Evolutionary conservation across 2,329 filamentous ascomycete genomes (phyloP), one percentile per base, ranked within the genome.

Genomic region (Thermothelomyces thermophilus): DNA sequence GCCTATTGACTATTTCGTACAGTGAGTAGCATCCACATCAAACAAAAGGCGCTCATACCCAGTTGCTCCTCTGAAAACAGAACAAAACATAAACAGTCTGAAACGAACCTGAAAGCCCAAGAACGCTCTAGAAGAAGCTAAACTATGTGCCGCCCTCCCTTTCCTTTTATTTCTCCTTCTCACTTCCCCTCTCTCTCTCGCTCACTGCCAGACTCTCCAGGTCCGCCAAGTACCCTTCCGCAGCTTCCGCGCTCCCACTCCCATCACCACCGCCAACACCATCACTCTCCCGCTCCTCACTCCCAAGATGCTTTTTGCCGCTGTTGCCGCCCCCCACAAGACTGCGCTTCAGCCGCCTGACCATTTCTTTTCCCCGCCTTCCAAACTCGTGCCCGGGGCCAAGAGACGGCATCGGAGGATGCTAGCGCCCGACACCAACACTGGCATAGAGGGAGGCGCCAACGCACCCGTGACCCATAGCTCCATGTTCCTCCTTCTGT

Each of bases 271-370:
- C 10, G 8, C 31, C 22, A 22, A 13, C 11, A 5, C 26, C 24
- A n/a, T 13, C 39, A 7, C 24, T 8, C 8, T 33, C 37, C 34
- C 37, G 22, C 20, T n/a, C 11, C 8, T 22, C 19, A 3, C 19
- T 30, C 16, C 17, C 8, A 3, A 5, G 11, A 16, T 3, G 11
- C 13, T 26, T 34, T 11, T 28, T 20, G 14, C n/a, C 31, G 8
- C 31, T 26, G 24, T n/a, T 19, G 24, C 42, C 16, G 16, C 42
- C 33, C 9, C 43, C 43, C 2, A 44, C 17, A 16, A 46, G 31
- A 20, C 30, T 49, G 40, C 35, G 31, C 50, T 46, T 50, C 41
- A 52, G 22, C 16, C 45, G 28, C 13, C 36, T 41, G 13, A 52
- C 45, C 35, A 52, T 40, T 22, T 44, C 50, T 35, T 17, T 17